Evolutionary conservation across 495 filamentous ascomycete species (phyloP), one percentile per base, ranked within the genome.

Genomic region (Tetracladium marchalianum): DNA sequence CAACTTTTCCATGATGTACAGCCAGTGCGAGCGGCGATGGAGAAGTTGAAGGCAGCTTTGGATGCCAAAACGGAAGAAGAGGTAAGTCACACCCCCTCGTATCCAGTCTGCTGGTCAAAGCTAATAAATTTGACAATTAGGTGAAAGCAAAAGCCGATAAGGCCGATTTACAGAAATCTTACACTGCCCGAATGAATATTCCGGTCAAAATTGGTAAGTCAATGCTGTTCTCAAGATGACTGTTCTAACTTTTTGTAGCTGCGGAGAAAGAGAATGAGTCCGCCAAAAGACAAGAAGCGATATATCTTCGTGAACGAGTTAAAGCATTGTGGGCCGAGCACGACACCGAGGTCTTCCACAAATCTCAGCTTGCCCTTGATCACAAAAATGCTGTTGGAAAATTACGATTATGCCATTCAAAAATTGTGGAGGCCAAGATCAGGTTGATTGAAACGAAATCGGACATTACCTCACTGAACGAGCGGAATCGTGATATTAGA

Each of bases 401-500:
- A 15, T 71, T 94, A 17, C 76, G 76, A 11, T 57, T 62, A 24
- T 61, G 72, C 9, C 77, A 85, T 44, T 71, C 81, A 35, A 72
- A 76, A 27, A 68, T 88, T 10, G 59, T 87, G 11, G 79, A 86
- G 55, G 71, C 72, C 1, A 73, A 85, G 46, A 61, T 95, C 36
- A 69, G 75, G 39, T 66, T 80, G 6, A 69, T 90, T 27, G 93
- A 98, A 66, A 90, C 87, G 0, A 60, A 66, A 8, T 95, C 89
- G 0, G 92, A 96, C 51, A 60, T 84, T 5, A 74, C 79, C 42
- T 67, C 66, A 11, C 66, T 95, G 6, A 72, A 72, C 53, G 63
- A 64, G 12, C 81, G 77, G 31, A 86, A 87, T 52, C 41, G 53
- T 2, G 71, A 80, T 12, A 76, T 85, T 38, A 67, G 62, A 31